Conservation (phyloP, 495 filamentous ascomycete genomes). For the Mytilinidion resinicola region DNA sequence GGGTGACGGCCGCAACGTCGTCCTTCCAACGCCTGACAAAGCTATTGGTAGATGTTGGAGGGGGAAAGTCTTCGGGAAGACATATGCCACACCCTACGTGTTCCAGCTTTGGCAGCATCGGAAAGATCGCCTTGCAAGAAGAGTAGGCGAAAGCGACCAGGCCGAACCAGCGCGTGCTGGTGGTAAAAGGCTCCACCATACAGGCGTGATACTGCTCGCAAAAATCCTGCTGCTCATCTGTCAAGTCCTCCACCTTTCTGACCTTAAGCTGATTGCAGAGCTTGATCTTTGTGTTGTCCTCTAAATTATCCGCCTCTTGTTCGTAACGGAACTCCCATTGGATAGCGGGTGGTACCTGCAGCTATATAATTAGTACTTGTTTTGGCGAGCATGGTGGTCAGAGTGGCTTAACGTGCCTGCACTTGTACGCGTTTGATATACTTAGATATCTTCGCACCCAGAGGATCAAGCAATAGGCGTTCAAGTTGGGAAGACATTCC, state of each 20-base stretch:
- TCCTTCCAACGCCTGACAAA: conserved; percentile 4
- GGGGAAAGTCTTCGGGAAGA: conserved; percentile 4
- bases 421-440: conserved; percentile 13
- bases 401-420: background rate
- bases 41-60: conserved; percentile 3
- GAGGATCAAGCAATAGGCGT: background rate
- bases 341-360: conserved; percentile 17
- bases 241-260: background rate
- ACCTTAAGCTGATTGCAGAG: background rate
- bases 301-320: background rate
- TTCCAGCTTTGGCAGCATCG: conserved; percentile 7
- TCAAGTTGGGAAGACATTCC: conserved; percentile 7
- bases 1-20: background rate
- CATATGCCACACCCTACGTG: conserved; percentile 7
- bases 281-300: conserved; percentile 2
- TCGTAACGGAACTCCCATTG: conserved; percentile 7
- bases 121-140: background rate
- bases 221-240: background rate
- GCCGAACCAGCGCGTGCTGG: conserved; percentile 2
- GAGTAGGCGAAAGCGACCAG: background rate
- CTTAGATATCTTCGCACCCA: background rate
- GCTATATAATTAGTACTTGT: background rate
- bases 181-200: conserved; percentile 11
- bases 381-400: background rate
- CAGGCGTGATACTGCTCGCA: conserved; percentile 6